Conservation (phyloP, 164 flowering plant genomes). For the Warburgia ugandensis region DNA sequence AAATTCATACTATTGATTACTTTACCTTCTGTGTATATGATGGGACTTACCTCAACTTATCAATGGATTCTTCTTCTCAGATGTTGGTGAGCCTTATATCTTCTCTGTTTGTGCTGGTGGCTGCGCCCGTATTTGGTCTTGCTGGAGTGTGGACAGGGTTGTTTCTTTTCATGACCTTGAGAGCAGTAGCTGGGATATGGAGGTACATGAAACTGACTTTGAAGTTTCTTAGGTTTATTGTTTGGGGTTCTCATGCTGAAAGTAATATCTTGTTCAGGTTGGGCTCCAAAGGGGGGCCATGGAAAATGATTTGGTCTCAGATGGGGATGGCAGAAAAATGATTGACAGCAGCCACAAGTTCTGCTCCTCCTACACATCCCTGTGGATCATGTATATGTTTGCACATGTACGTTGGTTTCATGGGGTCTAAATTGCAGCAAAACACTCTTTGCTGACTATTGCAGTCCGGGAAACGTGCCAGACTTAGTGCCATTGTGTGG, state of each 20-base stretch:
- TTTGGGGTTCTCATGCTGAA: neutral
- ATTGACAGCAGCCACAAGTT: conserved; percentile 11
- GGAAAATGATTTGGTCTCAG: conserved; percentile 51
- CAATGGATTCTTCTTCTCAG: conserved; percentile 27
- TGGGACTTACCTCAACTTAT: neutral
- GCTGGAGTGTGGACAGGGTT: conserved; percentile 90
- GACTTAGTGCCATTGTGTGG: too few species aligned
- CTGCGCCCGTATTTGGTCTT: conserved; percentile 70
- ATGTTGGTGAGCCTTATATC: conserved; percentile 56
- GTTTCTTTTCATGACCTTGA: conserved; percentile 85
- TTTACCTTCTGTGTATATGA: neutral
- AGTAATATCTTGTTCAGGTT: conserved; percentile 34
- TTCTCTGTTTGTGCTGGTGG: conserved; percentile 51
- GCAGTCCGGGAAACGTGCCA: too few species aligned
- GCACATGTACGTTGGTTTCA: too few species aligned
- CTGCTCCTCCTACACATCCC: neutral
- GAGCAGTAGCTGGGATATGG: conserved; percentile 73
- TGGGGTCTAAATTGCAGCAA: too few species aligned
- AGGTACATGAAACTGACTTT: conserved; percentile 36
- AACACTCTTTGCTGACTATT: too few species aligned
- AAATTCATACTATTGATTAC: neutral
- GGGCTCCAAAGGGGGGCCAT: conserved; percentile 66
- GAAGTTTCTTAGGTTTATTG: neutral
- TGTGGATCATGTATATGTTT: neutral
- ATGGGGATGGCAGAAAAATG: conserved; percentile 15